These are phyloP conservation scores for Thraustotheca clavata DNA, from an alignment of 352 stramenopile genomes.

Conservation along the genomic window DNA sequence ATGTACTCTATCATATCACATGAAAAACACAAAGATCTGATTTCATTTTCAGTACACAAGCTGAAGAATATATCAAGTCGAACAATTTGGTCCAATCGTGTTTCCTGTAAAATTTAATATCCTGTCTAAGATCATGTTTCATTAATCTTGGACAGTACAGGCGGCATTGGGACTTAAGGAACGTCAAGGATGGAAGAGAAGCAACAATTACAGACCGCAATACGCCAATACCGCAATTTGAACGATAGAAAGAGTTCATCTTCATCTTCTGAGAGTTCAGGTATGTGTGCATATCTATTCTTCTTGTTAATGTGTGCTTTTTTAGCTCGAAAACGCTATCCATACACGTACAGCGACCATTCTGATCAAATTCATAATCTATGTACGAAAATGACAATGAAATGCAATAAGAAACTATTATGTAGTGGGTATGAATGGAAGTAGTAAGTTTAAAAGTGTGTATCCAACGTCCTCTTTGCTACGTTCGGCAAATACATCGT, in stretches of 20 bases:
- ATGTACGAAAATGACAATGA: not conserved
- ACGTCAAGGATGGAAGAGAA: conserved; percentile 18
- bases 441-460: conserved; percentile 1
- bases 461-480: not conserved
- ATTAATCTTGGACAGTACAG: too few species aligned
- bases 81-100: too few species aligned
- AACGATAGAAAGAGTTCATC: conserved; percentile 14
- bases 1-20: too few species aligned
- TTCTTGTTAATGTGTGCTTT: not conserved
- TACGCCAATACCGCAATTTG: conserved; percentile 20
- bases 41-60: too few species aligned
- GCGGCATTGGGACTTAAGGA: too few species aligned
- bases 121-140: too few species aligned
- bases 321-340: not conserved
- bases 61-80: too few species aligned
- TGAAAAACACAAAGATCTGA: too few species aligned
- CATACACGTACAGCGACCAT: conserved; percentile 17
- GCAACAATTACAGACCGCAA: conserved; percentile 21
- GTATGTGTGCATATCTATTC: too few species aligned
- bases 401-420: too few species aligned
- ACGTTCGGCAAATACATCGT: not conserved
- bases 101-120: too few species aligned
- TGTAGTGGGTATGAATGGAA: not conserved
- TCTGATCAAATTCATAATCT: conserved; percentile 2
- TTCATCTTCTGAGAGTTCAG: not conserved